These are phyloP conservation scores for Ascochyta pisi DNA, from an alignment of 2,329 filamentous ascomycete genomes.

Conservation along the genomic window DNA sequence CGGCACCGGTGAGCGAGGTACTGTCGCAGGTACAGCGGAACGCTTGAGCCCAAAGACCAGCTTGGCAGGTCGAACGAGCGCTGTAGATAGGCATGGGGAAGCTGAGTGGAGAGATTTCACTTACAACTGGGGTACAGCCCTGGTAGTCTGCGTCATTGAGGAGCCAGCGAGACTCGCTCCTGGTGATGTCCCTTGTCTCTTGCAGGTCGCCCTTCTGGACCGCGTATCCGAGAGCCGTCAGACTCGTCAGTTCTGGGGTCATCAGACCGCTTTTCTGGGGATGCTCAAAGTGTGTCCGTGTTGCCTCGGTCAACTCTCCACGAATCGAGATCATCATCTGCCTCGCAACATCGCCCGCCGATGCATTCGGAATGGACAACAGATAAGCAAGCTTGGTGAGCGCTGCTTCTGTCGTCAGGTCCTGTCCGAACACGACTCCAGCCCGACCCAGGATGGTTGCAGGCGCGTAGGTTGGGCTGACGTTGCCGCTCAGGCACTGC, in stretches of 20 bases:
- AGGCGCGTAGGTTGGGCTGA: constrained; percentile 52
- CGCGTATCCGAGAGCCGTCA: constrained; percentile 80
- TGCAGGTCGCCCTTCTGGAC: constrained; percentile 74
- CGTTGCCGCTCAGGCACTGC: constrained; percentile 71
- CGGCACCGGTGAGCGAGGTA: constrained; percentile 23
- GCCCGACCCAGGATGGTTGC: constrained; percentile 75
- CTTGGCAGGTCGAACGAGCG: constrained; percentile 24
- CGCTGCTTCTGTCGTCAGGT: constrained; percentile 88
- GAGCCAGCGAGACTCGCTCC: constrained; percentile 69
- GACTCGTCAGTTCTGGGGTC: constrained; percentile 66
- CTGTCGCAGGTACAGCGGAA: constrained; percentile 12
- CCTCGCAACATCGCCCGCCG: constrained; percentile 68
- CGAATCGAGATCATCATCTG: constrained; percentile 78
- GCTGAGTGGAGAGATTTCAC: constrained; percentile 38
- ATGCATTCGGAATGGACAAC: constrained; percentile 71
- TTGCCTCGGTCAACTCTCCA: constrained; percentile 83
- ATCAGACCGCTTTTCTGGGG: constrained; percentile 65
- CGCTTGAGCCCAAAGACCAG: constrained; percentile 9
- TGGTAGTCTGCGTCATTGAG: constrained; percentile 81
- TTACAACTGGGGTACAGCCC: constrained; percentile 71
- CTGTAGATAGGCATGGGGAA: constrained; percentile 30
- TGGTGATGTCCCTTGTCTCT: constrained; percentile 71
- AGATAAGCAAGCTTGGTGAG: constrained; percentile 91
- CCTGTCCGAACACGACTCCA: constrained; percentile 87
- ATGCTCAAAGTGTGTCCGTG: constrained; percentile 76